Evolutionary conservation across 139 green algal genomes (phyloP), one percentile per base, ranked within the genome.

Genomic region (Asterochloris sp.): DNA sequence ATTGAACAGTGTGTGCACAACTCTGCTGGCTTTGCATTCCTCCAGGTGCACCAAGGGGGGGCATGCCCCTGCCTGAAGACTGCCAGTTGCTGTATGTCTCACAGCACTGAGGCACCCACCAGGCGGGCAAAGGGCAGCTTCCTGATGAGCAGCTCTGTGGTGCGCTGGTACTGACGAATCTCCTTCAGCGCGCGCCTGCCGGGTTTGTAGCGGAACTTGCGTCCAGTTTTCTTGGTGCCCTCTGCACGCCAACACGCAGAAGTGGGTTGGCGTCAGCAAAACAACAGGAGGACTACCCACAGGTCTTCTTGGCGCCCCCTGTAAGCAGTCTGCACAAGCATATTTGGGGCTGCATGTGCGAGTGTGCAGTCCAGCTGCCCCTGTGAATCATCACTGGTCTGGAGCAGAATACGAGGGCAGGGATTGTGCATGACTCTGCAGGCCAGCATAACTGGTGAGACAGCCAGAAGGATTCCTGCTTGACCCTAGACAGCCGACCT

Each of bases 51-150:
- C n/a, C n/a, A n/a, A n/a, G n/a, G n/a, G n/a, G n/a, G n/a, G n/a
- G n/a, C n/a, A n/a, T n/a, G n/a, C n/a, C n/a, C n/a, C n/a, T n/a
- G n/a, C n/a, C n/a, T n/a, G n/a, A n/a, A n/a, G n/a, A n/a, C n/a
- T 54, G 38, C 38, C 38, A 54, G 4, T 6, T 6, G 38, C 38
- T 2, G 38, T 54, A 54, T 54, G 38, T 6, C 38, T 54, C 38
- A 54, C 38, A 54, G 38, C 38, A 6, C 38, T 54, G 38, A 54
- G 38, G 38, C 38, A 54, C 85, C 64, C 74, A 91, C 91, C 85
- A 96, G 76, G 10, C 93, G 84, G 24, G 92, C 92, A 91, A 97
- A 97, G 62, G 93, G 93, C 29, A 94, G 86, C 86, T 97, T 97
- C 47, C 91, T 84, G 67, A 97, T 94, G 61, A 97, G 85, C 60